phyloP scores from a whole-genome alignment of 306 rosid genomes.

The Heteromeles arbutifolia region DNA sequence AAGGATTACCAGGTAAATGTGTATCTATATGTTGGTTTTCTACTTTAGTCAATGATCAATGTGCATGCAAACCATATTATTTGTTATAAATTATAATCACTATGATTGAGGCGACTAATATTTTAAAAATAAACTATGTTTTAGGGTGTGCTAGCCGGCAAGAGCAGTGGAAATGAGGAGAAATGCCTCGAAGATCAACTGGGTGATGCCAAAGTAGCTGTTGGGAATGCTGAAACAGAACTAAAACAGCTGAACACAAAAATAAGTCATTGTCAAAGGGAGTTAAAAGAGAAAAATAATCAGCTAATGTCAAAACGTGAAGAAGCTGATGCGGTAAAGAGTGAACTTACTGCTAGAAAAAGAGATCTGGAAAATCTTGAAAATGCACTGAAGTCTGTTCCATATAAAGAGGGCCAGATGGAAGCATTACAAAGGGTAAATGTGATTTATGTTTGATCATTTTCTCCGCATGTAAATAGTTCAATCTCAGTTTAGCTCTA shows the following conservation, averaged over 20 bases:
- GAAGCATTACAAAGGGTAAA: slow-evolving; percentile 78
- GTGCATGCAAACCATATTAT: slow-evolving; percentile 2
- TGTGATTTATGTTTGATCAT: slow-evolving; percentile 18
- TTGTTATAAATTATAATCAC: slow-evolving; percentile 4
- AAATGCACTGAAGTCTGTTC: slow-evolving; percentile 54
- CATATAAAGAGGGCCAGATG: slow-evolving; percentile 78
- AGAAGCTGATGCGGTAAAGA: slow-evolving; percentile 80
- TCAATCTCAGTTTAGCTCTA: slow-evolving; percentile 8
- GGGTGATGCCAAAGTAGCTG: slow-evolving; percentile 85
- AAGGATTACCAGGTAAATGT: slow-evolving; percentile 74
- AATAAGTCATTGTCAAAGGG: slow-evolving; percentile 77
- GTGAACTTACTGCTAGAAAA: slow-evolving; percentile 51
- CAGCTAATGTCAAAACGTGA: slow-evolving; percentile 74
- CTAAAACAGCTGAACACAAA: slow-evolving; percentile 73
- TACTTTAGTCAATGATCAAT: slow-evolving; percentile 1
- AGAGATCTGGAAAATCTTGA: slow-evolving; percentile 60
- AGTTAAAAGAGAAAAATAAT: slow-evolving; percentile 63
- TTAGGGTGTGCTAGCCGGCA: slow-evolving; percentile 86
- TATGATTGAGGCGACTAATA: not conserved
- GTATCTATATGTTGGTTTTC: slow-evolving; percentile 3
- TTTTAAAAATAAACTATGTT: slow-evolving; percentile 2
- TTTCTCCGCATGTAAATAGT: slow-evolving; percentile 12
- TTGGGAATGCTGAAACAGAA: slow-evolving; percentile 86
- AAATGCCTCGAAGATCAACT: slow-evolving; percentile 89
- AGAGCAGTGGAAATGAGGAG: slow-evolving; percentile 87